Conservation (phyloP, 1,284 basidiomycete species). For the Naganishia cerealis region DNA sequence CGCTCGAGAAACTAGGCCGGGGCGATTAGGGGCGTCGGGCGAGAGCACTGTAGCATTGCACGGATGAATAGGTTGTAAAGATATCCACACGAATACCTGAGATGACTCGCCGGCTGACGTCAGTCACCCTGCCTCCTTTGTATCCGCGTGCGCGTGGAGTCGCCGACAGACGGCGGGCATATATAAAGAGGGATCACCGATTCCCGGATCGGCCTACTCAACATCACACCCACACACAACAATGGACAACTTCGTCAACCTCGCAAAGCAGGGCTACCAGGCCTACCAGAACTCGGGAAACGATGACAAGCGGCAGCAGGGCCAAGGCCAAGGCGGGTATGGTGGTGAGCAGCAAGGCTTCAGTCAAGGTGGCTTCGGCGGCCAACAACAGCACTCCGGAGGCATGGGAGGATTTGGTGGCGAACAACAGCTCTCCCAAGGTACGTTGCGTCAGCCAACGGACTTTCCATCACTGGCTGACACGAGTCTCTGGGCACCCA, state of each 20-base stretch:
- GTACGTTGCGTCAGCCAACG: not conserved
- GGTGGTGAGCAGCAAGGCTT: slow-evolving; percentile 1
- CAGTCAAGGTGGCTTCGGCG: slow-evolving; percentile 1
- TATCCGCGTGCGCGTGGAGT: not conserved
- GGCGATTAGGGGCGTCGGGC: slow-evolving; percentile 46
- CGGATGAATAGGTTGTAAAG: slow-evolving; percentile 3
- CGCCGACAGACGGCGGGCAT: not conserved
- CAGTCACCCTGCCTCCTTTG: slow-evolving; percentile 1
- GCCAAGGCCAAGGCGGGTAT: slow-evolving; percentile 20
- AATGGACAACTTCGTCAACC: slow-evolving; percentile 63
- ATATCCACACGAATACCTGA: not conserved
- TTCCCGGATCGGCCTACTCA: not conserved
- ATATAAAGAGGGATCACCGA: not conserved
- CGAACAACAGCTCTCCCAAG: slow-evolving; percentile 34
- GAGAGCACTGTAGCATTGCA: not conserved
- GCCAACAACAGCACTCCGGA: slow-evolving; percentile 14
- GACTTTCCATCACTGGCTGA: not conserved
- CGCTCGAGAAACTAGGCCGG: slow-evolving; percentile 74
- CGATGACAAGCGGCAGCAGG: slow-evolving; percentile 40
- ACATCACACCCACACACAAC: not conserved
- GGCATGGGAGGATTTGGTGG: slow-evolving; percentile 8
- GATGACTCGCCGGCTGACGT: not conserved
- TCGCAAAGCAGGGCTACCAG: slow-evolving; percentile 66
- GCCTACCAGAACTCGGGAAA: slow-evolving; percentile 57
- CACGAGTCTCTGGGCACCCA: not conserved